Conservation (phyloP, 129 eudicot genomes). For the Dittrichia graveolens region DNA sequence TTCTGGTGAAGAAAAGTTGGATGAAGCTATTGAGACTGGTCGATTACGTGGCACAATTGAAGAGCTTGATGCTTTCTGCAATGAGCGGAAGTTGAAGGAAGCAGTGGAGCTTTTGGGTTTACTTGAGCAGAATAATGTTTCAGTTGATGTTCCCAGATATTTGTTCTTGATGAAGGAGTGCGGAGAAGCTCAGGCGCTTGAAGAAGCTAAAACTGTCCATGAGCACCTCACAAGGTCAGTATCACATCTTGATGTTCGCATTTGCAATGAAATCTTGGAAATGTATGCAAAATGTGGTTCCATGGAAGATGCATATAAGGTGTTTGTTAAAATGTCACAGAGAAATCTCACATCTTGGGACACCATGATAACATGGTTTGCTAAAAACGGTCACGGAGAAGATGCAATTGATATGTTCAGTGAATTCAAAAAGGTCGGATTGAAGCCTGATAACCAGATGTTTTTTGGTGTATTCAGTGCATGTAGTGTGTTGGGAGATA, state of each 20-base stretch:
- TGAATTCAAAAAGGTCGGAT: constrained; percentile 16
- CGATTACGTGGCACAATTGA: constrained; percentile 15
- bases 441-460: constrained; percentile 21
- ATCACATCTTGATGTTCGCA: background rate
- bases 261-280: constrained; percentile 11
- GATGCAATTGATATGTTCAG: constrained; percentile 15
- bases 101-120: constrained; percentile 18
- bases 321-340: constrained; percentile 10
- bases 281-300: constrained; percentile 15
- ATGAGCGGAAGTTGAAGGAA: constrained; percentile 14
- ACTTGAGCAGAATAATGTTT: background rate
- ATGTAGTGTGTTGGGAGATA: constrained; percentile 16
- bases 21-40: background rate
- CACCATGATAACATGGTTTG: constrained; percentile 17
- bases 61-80: constrained; percentile 2
- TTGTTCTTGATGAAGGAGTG: constrained; percentile 5
- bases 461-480: constrained; percentile 17
- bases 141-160: constrained; percentile 4
- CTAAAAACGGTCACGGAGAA: constrained; percentile 20
- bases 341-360: constrained; percentile 19
- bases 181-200: constrained; percentile 10
- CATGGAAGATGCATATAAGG: constrained; percentile 20
- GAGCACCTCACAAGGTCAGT: background rate
- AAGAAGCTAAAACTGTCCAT: constrained; percentile 12
- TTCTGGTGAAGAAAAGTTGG: background rate